These are phyloP conservation scores for Lactifluus volemus DNA, from an alignment of 768 basidiomycete genomes.

Conservation along the genomic window DNA sequence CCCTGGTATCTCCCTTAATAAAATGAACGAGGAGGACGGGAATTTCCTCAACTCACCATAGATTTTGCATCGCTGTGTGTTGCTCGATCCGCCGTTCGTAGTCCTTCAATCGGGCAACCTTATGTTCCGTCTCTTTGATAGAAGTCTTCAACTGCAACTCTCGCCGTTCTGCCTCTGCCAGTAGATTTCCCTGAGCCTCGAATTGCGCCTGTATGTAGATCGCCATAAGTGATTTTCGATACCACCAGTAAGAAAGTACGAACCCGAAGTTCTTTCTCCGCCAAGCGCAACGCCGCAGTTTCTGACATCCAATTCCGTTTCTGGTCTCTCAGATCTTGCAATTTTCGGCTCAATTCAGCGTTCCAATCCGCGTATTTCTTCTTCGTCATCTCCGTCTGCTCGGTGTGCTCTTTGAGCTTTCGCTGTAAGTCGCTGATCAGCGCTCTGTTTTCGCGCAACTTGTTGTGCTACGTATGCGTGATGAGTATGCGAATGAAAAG, in stretches of 20 bases:
- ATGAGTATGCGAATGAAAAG: slow-evolving; percentile 4
- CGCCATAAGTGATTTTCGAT: not conserved
- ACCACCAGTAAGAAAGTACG: slow-evolving; percentile 7
- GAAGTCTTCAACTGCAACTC: slow-evolving; percentile 69
- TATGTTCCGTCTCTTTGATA: slow-evolving; percentile 70
- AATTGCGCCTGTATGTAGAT: slow-evolving; percentile 51
- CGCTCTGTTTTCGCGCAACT: slow-evolving; percentile 64
- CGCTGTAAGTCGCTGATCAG: slow-evolving; percentile 58
- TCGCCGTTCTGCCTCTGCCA: slow-evolving; percentile 59
- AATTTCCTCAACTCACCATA: slow-evolving; percentile 46
- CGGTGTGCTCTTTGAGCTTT: slow-evolving; percentile 65
- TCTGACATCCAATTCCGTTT: slow-evolving; percentile 71
- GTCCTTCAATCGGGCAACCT: slow-evolving; percentile 70
- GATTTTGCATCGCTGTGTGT: slow-evolving; percentile 59
- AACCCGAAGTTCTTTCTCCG: slow-evolving; percentile 65
- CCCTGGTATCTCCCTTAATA: slow-evolving; percentile 39
- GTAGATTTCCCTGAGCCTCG: slow-evolving; percentile 55
- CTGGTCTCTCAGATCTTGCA: slow-evolving; percentile 68
- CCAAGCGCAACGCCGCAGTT: slow-evolving; percentile 55
- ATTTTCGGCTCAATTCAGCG: slow-evolving; percentile 65
- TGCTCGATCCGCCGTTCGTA: slow-evolving; percentile 87
- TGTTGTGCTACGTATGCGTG: slow-evolving; percentile 53
- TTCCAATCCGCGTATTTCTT: slow-evolving; percentile 82
- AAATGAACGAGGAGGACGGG: not conserved
- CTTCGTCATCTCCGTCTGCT: slow-evolving; percentile 63